A percentile compares a stretch with the other conserved stretches of the same genome.
These are phyloP conservation scores for Ambrosia hybrid DNA, from an alignment of 140 eudicot species.

Conservation along the genomic window DNA sequence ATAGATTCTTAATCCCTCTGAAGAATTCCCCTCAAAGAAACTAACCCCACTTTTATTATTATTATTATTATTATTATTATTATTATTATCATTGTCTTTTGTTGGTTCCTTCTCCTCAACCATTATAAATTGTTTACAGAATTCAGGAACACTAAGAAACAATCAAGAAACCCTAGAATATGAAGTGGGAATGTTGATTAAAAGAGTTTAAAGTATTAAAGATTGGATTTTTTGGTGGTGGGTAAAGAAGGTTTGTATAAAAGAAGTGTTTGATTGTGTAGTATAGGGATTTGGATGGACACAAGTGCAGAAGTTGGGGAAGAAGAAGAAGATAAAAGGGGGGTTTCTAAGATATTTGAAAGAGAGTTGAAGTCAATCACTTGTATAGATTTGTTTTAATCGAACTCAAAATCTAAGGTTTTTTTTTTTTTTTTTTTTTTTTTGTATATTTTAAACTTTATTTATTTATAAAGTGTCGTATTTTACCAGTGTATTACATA, in stretches of 20 bases:
- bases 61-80: neutral
- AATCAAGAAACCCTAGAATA: constrained; percentile 22
- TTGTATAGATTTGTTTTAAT: neutral
- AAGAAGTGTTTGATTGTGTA: neutral
- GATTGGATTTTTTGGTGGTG: neutral
- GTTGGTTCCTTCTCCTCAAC: constrained; percentile 1
- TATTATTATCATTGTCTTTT: neutral
- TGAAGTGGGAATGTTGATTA: constrained; percentile 15
- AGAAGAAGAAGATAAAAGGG: neutral
- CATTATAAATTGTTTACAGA: constrained; percentile 22
- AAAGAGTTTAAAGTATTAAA: neutral
- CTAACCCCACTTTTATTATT: constrained; percentile 10
- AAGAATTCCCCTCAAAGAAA: constrained; percentile 25
- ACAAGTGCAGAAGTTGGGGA: neutral
- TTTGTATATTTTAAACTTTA: too few species aligned
- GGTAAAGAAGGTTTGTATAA: neutral
- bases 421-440: too few species aligned
- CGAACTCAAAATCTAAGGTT: too few species aligned
- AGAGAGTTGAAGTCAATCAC: constrained; percentile 5
- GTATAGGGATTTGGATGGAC: neutral
- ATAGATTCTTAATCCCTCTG: constrained; percentile 33
- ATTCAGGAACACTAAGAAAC: neutral
- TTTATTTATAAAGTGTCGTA: too few species aligned
- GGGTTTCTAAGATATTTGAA: constrained; percentile 12
- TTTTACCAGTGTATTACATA: too few species aligned